These are phyloP conservation scores for Yamadazyma buinensis DNA, from an alignment of 1,139 yeast species.

Conservation along the genomic window DNA sequence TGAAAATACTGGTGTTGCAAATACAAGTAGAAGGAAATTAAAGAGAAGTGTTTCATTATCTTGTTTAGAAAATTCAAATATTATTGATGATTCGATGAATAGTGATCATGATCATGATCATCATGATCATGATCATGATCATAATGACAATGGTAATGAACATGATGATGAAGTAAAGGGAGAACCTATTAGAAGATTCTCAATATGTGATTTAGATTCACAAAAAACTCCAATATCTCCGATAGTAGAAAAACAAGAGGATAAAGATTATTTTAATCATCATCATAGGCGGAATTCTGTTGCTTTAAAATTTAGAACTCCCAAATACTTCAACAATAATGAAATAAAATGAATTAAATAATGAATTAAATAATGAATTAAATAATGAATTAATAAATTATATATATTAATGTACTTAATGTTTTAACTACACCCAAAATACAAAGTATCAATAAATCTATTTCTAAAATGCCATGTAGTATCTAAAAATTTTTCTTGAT, in stretches of 20 bases:
- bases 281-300: conserved; percentile 30
- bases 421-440: conserved; percentile 79
- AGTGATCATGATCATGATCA: background rate
- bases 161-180: background rate
- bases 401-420: conserved; percentile 16
- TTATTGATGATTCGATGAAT: background rate
- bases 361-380: too few species aligned
- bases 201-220: conserved; percentile 15
- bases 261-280: conserved; percentile 3
- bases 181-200: conserved; percentile 9
- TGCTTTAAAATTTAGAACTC: conserved; percentile 32
- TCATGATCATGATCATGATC: background rate
- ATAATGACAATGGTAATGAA: background rate
- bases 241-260: background rate
- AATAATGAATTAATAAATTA: too few species aligned
- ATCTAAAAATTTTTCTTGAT: conserved; percentile 37
- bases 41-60: background rate
- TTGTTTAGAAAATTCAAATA: background rate
- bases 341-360: too few species aligned
- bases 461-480: conserved; percentile 60
- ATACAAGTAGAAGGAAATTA: background rate
- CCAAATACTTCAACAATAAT: too few species aligned
- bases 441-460: conserved; percentile 71
- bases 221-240: conserved; percentile 9
- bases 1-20: too few species aligned